Evolutionary conservation across 805 yeast genomes (phyloP).

Genomic region (Teunomyces aglyptinius): DNA sequence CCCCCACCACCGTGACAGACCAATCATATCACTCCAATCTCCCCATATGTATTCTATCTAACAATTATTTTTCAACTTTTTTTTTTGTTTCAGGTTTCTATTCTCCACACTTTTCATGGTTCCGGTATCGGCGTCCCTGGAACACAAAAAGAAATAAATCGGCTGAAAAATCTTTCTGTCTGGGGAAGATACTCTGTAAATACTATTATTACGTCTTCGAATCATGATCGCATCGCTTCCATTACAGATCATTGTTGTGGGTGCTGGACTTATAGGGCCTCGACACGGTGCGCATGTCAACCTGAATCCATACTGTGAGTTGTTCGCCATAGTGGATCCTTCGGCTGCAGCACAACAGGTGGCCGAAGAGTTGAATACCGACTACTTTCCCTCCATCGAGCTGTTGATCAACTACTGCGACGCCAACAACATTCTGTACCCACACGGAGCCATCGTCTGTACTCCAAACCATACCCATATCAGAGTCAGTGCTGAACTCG

Average conservation of each 20-base stretch:
- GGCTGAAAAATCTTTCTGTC: slow-evolving; percentile 4
- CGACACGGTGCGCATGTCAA: slow-evolving; percentile 24
- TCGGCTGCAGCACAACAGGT: slow-evolving; percentile 18
- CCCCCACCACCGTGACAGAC: neutral
- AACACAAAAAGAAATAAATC: neutral
- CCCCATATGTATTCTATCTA: neutral
- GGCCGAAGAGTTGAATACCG: slow-evolving; percentile 15
- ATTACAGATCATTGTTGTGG: slow-evolving; percentile 17
- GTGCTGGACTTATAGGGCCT: slow-evolving; percentile 30
- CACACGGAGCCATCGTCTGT: slow-evolving; percentile 41
- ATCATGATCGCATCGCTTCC: slow-evolving; percentile 11
- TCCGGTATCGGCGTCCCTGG: slow-evolving; percentile 2
- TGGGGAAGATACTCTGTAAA: neutral
- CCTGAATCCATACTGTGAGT: slow-evolving; percentile 17
- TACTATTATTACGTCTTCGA: neutral
- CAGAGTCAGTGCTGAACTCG: slow-evolving; percentile 31
- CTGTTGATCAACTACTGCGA: slow-evolving; percentile 20
- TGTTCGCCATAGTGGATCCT: slow-evolving; percentile 28
- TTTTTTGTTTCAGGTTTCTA: neutral
- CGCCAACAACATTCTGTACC: slow-evolving; percentile 17
- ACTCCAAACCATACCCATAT: slow-evolving; percentile 45
- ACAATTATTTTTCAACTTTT: neutral
- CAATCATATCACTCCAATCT: neutral
- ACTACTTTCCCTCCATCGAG: slow-evolving; percentile 18
- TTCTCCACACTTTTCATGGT: neutral